Evolutionary conservation across 306 rosid genomes (phyloP), one percentile per base, ranked within the genome.

Genomic region (Cucurbita argyrosperma): DNA sequence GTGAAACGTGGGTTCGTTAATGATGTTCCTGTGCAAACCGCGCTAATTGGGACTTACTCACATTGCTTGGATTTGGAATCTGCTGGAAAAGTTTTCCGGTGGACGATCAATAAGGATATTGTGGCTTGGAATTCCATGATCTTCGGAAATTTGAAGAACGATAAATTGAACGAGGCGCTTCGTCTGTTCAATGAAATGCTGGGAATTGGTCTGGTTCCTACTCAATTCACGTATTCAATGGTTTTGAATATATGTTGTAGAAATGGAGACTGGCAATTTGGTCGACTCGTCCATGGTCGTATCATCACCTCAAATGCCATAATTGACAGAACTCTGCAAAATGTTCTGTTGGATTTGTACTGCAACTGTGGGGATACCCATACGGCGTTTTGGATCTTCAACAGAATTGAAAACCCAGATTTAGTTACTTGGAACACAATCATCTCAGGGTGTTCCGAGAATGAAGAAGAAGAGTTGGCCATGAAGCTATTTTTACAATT

Each of bases 341-440:
- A 90, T 80, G 88, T 93, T 54, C 78, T 93, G 73, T 80, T 93
- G 77, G 94, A 90, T 74, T 84, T 90, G 94, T 93, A 90, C 82
- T 89, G 96, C 83, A 93, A 61, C 74, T 78, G 65, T 54, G 89
- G 94, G 50, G 74, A 87, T 66, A 80, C 79, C 5, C 80, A 49
- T 71, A 82, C 78, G 11, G 94, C 96, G 0, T 63, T 68, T 75
- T 58, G 61, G 18, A 76, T 89, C 50, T 93, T 93, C 74, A 26
- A 66, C 49, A 76, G 82, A 68, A 86, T 86, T 79, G 84, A 77
- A 46, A 81, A 53, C 61, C 82, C 56, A 5, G 92, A 90, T 83
- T 83, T 90, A 74, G 90, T 90, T 55, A 82, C 98, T 19, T 90
- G 97, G 97, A 93, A 93, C 82, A 86, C 96, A 1, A 85, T 93